A percentile compares a stretch with the other conserved stretches of the same genome.
These are phyloP conservation scores for Toxicodendron radicans DNA, from an alignment of 345 rosid genomes.

Conservation along the genomic window DNA sequence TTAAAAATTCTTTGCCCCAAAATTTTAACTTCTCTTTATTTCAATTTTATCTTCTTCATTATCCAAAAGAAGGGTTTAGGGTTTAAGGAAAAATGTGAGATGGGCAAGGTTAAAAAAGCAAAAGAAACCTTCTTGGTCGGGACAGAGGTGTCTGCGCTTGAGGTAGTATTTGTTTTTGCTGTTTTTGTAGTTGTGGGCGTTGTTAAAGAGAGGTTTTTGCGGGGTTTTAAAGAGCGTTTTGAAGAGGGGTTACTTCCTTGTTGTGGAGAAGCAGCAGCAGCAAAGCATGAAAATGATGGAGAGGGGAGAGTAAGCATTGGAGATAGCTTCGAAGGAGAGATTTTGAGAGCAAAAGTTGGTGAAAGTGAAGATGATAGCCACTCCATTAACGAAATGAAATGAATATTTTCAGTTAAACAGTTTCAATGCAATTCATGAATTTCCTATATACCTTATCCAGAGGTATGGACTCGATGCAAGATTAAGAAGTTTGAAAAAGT, in stretches of 20 bases:
- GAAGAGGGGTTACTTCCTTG: conserved; percentile 15
- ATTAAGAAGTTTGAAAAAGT: too few species aligned
- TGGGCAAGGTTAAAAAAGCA: not conserved
- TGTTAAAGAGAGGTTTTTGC: conserved; percentile 24
- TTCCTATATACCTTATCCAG: not conserved
- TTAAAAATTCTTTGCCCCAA: too few species aligned
- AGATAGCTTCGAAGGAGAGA: conserved; percentile 7
- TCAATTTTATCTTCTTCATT: not conserved
- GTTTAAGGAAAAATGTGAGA: conserved; percentile 9
- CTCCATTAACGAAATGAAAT: conserved; percentile 28
- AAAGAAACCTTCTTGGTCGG: conserved; percentile 56
- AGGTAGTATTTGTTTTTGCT: conserved; percentile 2
- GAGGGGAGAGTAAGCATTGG: conserved; percentile 20
- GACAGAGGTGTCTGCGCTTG: conserved; percentile 13
- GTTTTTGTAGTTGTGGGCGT: conserved; percentile 19
- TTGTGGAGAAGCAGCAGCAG: conserved; percentile 27
- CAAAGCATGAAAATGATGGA: conserved; percentile 30
- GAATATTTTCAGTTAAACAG: not conserved
- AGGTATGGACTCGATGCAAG: not conserved
- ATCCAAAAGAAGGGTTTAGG: not conserved
- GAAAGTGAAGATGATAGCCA: conserved; percentile 28
- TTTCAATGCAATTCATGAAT: not conserved
- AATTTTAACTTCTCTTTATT: too few species aligned
- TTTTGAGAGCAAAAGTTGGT: conserved; percentile 20
- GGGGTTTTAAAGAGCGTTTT: conserved; percentile 27